These are phyloP conservation scores for Trametopsis cervina DNA, from an alignment of 768 basidiomycete genomes.

Conservation along the genomic window DNA sequence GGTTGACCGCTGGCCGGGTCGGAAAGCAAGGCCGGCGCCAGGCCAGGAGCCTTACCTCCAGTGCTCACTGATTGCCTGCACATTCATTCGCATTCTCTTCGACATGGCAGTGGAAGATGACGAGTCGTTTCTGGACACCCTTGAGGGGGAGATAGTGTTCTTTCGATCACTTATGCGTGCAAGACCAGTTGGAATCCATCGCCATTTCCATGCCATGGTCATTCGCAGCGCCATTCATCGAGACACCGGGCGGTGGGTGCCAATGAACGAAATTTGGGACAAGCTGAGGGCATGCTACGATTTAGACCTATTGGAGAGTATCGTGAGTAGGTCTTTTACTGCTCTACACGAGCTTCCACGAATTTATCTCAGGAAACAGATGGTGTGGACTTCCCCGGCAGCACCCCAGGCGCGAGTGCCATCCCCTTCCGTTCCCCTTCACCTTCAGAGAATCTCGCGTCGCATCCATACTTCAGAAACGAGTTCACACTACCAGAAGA, in stretches of 20 bases:
- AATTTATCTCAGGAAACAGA: slow-evolving; percentile 33
- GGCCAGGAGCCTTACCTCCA: neutral
- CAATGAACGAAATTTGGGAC: slow-evolving; percentile 62
- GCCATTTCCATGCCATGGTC: slow-evolving; percentile 73
- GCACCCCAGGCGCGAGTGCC: slow-evolving; percentile 30
- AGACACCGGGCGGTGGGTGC: slow-evolving; percentile 58
- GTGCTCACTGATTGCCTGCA: neutral
- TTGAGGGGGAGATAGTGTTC: slow-evolving; percentile 81
- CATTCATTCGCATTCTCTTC: neutral
- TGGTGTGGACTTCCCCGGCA: slow-evolving; percentile 26
- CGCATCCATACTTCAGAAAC: slow-evolving; percentile 67
- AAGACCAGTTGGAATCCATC: slow-evolving; percentile 77
- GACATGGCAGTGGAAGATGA: neutral
- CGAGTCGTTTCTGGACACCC: slow-evolving; percentile 50
- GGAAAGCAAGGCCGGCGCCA: neutral
- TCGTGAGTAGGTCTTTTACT: slow-evolving; percentile 32
- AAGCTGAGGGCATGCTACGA: slow-evolving; percentile 71
- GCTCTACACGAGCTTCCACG: neutral
- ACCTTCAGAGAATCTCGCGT: slow-evolving; percentile 58
- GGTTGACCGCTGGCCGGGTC: neutral
- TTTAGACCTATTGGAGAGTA: slow-evolving; percentile 65
- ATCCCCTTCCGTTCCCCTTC: slow-evolving; percentile 57
- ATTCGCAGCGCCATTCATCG: slow-evolving; percentile 66
- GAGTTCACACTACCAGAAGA: slow-evolving; percentile 63
- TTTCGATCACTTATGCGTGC: slow-evolving; percentile 78